Evolutionary conservation across 768 basidiomycete genomes (phyloP).

Genomic region (Termitomyces sp.): DNA sequence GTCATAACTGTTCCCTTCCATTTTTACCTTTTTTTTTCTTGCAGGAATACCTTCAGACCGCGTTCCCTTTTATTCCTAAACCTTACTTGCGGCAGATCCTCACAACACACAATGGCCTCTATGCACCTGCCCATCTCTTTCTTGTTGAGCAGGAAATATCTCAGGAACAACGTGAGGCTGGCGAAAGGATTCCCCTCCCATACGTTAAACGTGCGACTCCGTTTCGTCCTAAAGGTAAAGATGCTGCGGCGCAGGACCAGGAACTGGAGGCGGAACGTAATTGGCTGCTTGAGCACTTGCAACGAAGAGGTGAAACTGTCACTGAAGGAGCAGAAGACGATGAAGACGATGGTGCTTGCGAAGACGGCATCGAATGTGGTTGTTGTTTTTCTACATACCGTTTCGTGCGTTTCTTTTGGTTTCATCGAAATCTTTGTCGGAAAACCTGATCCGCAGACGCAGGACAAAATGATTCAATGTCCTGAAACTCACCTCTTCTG

Average conservation of each 20-base stretch:
- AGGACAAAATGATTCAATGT: conserved; percentile 88
- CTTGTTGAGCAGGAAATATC: conserved; percentile 35
- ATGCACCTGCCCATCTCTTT: conserved; percentile 60
- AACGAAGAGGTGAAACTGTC: conserved; percentile 1
- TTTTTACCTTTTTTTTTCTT: background rate
- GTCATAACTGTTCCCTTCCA: background rate
- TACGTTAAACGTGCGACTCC: conserved; percentile 30
- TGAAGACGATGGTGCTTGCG: conserved; percentile 28
- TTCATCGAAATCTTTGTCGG: background rate
- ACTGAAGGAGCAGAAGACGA: conserved; percentile 22
- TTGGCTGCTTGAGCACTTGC: conserved; percentile 38
- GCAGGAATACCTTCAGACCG: conserved; percentile 47
- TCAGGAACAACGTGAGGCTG: conserved; percentile 6
- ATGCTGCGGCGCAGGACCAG: conserved; percentile 25
- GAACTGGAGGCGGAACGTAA: conserved; percentile 39
- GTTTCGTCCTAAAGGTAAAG: conserved; percentile 23
- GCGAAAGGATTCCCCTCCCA: conserved; percentile 23
- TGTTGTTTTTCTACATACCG: conserved; percentile 77
- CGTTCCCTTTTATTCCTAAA: conserved; percentile 57
- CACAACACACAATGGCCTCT: conserved; percentile 36
- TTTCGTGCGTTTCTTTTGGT: conserved; percentile 48
- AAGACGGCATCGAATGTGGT: conserved; percentile 74
- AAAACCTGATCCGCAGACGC: background rate
- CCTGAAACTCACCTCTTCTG: conserved; percentile 90
- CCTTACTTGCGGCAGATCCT: conserved; percentile 46